Base-by-base conservation (phyloP, 2,329 filamentous ascomycete species). In the Fusarium euwallaceae region DNA sequence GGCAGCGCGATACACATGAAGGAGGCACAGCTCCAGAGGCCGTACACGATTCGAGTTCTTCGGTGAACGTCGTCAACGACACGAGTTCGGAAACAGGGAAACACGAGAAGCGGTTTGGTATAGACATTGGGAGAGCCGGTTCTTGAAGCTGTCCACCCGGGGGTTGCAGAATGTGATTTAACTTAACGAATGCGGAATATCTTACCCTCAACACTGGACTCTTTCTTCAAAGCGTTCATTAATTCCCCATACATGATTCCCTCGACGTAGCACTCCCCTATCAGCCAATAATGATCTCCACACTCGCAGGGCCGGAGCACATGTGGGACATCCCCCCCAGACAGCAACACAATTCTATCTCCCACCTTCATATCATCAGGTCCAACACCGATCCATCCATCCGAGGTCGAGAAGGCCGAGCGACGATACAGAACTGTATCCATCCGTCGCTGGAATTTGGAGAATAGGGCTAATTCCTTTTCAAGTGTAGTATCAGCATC, bases 251-350 rank as follows among this genome's bases (percentile, higher is more conserved):
- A 58, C 61, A 64, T 64, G 5, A 64, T 53, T 12, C 61, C 61
- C 20, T 64, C 61, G 17, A 64, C 48, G 22, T 64, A 64, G 36
- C 61, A 64, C 17, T 64, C 61, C n/a, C 61, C 61, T 41, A 64
- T 64, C 3, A 64, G 8, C 24, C 17, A 11, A 20, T 64, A 64
- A 4, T 43, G 41, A 55, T 56, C 12, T 9, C 37, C 39, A 32
- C 48, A 58, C 5, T 20, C 20, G 8, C 48, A 58, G n/a, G 9
- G 48, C 9, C 61, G 61, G 5, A 64, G 48, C 32, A 56, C 61
- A 16, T 56, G 53, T 6, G 48, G 61, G 3, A 58, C 48, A 27
- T 58, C 48, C 0, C 61, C 61, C 20, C 61, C 61, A 6, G 61
- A 64, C 12, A 64, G 43, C 11, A 64, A 12, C 5, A 36, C 43